Conservation (phyloP, 1,284 basidiomycete species). For the Trichosporon ovoides region DNA sequence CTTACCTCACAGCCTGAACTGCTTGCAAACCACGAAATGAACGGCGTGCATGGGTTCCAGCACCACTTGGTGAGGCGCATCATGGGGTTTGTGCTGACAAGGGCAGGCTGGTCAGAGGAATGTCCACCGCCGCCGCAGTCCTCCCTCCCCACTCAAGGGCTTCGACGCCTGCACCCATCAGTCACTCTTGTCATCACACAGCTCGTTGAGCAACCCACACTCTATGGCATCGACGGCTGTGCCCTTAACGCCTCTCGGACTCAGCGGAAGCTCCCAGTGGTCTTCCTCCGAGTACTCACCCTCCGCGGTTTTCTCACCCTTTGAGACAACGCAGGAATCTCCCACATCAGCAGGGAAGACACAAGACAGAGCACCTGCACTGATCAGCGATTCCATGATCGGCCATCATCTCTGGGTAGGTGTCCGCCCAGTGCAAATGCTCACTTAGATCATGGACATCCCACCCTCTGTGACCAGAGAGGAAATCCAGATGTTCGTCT, state of each 20-base stretch:
- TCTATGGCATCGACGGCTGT: background rate
- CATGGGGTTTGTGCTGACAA: background rate
- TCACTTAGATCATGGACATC: conserved; percentile 25
- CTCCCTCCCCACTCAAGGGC: background rate
- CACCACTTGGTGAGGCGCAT: background rate
- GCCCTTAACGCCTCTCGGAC: background rate
- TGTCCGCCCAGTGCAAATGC: background rate
- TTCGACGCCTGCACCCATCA: background rate
- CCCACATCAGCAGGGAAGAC: background rate
- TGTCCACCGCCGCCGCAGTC: background rate
- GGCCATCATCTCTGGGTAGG: conserved; percentile 33
- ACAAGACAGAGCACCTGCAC: background rate
- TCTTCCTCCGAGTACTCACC: too few relatives aligned
- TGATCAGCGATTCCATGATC: background rate
- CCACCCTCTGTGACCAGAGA: conserved; percentile 21
- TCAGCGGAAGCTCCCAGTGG: background rate
- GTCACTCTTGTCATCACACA: background rate
- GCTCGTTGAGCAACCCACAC: background rate
- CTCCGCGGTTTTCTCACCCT: background rate
- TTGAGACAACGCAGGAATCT: background rate
- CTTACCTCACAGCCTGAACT: background rate
- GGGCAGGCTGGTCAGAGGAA: background rate
- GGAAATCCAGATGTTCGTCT: conserved; percentile 25
- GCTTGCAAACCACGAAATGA: background rate
- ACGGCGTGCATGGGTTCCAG: background rate